Evolutionary conservation across 495 filamentous ascomycete genomes (phyloP).

Genomic region (Penicillium robsamsonii): DNA sequence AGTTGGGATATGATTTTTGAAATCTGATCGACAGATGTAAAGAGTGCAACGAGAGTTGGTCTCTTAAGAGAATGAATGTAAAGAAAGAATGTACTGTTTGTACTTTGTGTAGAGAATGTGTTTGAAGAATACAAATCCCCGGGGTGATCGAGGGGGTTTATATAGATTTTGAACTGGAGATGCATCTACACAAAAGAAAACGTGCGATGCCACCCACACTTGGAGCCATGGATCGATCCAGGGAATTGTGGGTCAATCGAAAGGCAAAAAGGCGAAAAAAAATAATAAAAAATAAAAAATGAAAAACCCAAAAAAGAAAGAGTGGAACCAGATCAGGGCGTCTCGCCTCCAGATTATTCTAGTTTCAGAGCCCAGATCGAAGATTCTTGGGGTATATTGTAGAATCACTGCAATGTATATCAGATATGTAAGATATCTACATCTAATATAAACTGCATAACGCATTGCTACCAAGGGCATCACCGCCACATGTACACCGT

Average conservation of each 20-base stretch:
- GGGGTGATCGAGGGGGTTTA: conserved; percentile 14
- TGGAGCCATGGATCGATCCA: conserved; percentile 23
- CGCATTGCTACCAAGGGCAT: conserved; percentile 2
- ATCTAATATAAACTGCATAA: not conserved
- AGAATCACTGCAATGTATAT: not conserved
- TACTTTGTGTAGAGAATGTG: conserved; percentile 17
- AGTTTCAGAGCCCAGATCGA: conserved; percentile 3
- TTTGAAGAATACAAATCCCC: conserved; percentile 16
- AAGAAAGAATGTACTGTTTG: conserved; percentile 14
- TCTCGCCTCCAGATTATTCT: not conserved
- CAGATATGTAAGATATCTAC: not conserved
- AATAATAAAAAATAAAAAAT: conserved; percentile 11
- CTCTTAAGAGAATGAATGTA: conserved; percentile 24
- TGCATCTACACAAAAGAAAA: conserved; percentile 18
- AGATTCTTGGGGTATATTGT: not conserved
- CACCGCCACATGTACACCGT: not conserved
- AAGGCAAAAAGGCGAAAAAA: conserved; percentile 12
- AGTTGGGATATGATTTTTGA: conserved; percentile 9
- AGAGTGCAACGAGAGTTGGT: conserved; percentile 29
- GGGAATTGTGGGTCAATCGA: conserved; percentile 16
- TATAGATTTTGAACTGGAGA: conserved; percentile 19
- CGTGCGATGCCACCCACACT: conserved; percentile 19
- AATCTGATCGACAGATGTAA: conserved; percentile 32
- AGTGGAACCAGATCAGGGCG: conserved; percentile 11
- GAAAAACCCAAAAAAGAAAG: conserved; percentile 11